A percentile compares a stretch with the other conserved stretches of the same genome.
These are phyloP conservation scores for Panicum miliaceum DNA, from an alignment of 176 grass and related monocot genomes.

Conservation along the genomic window DNA sequence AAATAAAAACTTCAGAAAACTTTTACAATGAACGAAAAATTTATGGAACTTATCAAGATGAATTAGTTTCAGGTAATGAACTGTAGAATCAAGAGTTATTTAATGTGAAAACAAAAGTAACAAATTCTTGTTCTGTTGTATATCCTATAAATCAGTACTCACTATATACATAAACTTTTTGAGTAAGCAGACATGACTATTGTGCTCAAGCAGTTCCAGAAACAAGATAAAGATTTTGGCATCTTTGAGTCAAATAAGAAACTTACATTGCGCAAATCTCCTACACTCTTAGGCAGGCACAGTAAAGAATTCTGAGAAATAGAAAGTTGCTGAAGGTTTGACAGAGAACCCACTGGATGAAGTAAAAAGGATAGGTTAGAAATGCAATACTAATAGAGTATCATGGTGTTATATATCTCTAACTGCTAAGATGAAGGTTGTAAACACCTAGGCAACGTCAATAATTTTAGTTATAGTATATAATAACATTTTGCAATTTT, in stretches of 20 bases:
- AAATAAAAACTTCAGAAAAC: constrained; percentile 4
- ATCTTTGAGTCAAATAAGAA: constrained; percentile 32
- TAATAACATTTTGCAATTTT: constrained; percentile 26
- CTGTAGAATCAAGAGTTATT: constrained; percentile 21
- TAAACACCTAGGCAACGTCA: background rate
- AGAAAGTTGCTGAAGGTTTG: constrained; percentile 78
- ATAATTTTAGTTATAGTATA: constrained; percentile 6
- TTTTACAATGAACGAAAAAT: constrained; percentile 9
- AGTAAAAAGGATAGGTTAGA: constrained; percentile 42
- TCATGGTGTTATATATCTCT: background rate
- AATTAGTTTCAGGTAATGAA: constrained; percentile 20
- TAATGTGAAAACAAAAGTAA: constrained; percentile 27
- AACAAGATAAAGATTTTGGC: background rate
- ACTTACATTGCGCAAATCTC: constrained; percentile 82
- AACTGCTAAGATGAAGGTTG: constrained; percentile 19
- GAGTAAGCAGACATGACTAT: background rate
- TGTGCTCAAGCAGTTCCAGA: background rate
- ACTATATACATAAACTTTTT: background rate
- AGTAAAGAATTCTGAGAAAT: constrained; percentile 77
- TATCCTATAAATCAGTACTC: background rate
- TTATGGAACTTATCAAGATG: constrained; percentile 4
- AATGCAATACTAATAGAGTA: constrained; percentile 22
- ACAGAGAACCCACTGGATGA: constrained; percentile 81
- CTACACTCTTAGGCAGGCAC: constrained; percentile 76
- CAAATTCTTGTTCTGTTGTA: background rate